Base-by-base conservation (phyloP, 1,284 basidiomycete genomes). In the Rhodotorula sp. region DNA sequence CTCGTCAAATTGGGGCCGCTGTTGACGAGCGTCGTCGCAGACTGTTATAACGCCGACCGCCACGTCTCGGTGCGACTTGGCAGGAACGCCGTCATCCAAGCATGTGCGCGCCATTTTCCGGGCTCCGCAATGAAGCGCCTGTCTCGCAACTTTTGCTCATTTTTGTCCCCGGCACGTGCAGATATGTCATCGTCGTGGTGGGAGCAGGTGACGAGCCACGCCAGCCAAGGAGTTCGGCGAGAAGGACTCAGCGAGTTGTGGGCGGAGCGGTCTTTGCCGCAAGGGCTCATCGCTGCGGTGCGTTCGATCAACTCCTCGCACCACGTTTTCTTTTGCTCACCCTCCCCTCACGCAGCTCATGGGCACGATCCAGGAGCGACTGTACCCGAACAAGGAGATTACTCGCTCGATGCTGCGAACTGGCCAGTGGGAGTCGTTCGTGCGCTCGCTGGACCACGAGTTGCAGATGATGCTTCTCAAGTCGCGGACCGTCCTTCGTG, bases 371-470 rank as follows among this genome's bases (percentile, higher is more conserved):
- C 73, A 74, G 53, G 73, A 74, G 17, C 65, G 73, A 0, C 48
- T 74, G 7, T 74, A 74, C 61, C 73, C 73, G 53, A 68, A 74
- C 63, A 69, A 72, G 67, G 70, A 70, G 34, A 72, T 72, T 36
- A 74, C 73, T 13, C 62, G 70, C 7, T 63, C 65, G 36, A 55
- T 72, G 62, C 61, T 74, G 4, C 52, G 63, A 27, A 70, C 66
- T 4, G 73, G 73, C 4, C 70, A 72, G 24, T 74, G 71, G 70
- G 73, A 74, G 61, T 62, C 53, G 32, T 74, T 74, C 36, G 62
- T 74, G 32, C 67, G 73, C 20, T 65, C 62, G 8, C 64, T 74
- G 22, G 70, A 72, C n/a, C 67, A 69, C 55, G 73, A 74, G 49
- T 49, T 74, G 19, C 56, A 52, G 46, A 66, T 64, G 61, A 74